phyloP scores from a whole-genome alignment of 495 filamentous ascomycete species.

The Aspergillus hancockii region DNA sequence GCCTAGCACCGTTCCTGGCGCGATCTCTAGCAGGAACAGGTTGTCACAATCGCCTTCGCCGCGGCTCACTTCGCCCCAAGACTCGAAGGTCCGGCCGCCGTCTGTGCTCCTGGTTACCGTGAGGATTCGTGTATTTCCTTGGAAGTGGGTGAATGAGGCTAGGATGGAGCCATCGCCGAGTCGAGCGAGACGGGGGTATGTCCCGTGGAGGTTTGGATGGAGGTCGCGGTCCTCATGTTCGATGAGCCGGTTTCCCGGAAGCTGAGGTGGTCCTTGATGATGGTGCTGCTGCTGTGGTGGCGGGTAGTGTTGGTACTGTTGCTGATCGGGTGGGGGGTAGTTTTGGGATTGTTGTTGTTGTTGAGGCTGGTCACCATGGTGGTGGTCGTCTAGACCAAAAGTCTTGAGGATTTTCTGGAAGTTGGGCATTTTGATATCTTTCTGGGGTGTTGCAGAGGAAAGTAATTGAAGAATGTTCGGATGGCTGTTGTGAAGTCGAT shows the following conservation, averaged over 20 bases:
- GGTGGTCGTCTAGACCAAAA: slow-evolving; percentile 25
- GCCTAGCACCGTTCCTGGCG: slow-evolving; percentile 49
- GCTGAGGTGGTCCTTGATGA: background rate
- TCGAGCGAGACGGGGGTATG: slow-evolving; percentile 41
- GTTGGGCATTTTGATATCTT: slow-evolving; percentile 28
- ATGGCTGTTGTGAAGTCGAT: background rate
- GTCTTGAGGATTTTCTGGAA: slow-evolving; percentile 41
- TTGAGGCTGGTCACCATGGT: slow-evolving; percentile 3
- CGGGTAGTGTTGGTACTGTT: slow-evolving; percentile 3
- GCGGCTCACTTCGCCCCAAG: slow-evolving; percentile 40
- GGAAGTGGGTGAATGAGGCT: slow-evolving; percentile 41
- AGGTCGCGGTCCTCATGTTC: slow-evolving; percentile 42
- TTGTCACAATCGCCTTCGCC: slow-evolving; percentile 58
- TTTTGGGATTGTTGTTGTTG: background rate
- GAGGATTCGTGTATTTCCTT: slow-evolving; percentile 30
- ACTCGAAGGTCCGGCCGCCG: slow-evolving; percentile 34
- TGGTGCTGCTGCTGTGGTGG: slow-evolving; percentile 5
- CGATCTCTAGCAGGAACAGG: slow-evolving; percentile 54
- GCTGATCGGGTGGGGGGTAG: background rate
- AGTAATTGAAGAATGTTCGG: background rate
- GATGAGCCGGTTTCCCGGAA: slow-evolving; percentile 27
- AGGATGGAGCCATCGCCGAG: slow-evolving; percentile 43
- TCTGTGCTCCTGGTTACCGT: slow-evolving; percentile 40
- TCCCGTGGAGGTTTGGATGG: slow-evolving; percentile 42
- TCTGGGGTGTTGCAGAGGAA: background rate